Percentiles rank a stretch among this genome's conserved stretches.
phyloP scores from a whole-genome alignment of 2,329 filamentous ascomycete species.

The Cadophora gregata region DNA sequence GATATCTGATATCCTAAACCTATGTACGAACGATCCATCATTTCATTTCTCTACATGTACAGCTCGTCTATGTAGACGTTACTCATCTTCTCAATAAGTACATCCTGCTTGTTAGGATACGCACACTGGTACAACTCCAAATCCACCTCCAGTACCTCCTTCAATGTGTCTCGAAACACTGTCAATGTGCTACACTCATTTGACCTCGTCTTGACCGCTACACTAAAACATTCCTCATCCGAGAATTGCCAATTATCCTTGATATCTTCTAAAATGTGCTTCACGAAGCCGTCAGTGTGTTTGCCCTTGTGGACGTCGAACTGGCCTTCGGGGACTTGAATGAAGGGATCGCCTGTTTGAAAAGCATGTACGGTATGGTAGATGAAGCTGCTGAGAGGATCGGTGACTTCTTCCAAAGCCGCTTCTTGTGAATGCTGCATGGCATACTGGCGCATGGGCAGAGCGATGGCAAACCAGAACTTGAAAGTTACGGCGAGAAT shows the following conservation, averaged over 20 bases:
- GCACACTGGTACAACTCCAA: conserved; percentile 12
- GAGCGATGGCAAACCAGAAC: conserved; percentile 38
- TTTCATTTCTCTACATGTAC: conserved; percentile 6
- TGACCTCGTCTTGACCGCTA: conserved; percentile 22
- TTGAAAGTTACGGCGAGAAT: conserved; percentile 31
- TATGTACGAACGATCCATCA: not conserved
- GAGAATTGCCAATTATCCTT: conserved; percentile 26
- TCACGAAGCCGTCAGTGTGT: conserved; percentile 20
- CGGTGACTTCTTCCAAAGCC: conserved; percentile 24
- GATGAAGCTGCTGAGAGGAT: conserved; percentile 30
- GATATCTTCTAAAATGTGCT: conserved; percentile 21
- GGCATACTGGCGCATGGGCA: conserved; percentile 31
- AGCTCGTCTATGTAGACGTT: conserved; percentile 16
- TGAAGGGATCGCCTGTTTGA: conserved; percentile 4
- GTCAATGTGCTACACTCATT: conserved; percentile 20
- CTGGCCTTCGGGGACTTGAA: conserved; percentile 18
- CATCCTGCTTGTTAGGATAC: conserved; percentile 16
- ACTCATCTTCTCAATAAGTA: not conserved
- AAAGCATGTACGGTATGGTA: conserved; percentile 21
- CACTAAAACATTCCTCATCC: conserved; percentile 11
- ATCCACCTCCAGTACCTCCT: conserved; percentile 19
- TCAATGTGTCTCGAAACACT: conserved; percentile 9
- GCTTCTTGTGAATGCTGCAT: conserved; percentile 14
- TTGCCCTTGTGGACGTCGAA: conserved; percentile 20
- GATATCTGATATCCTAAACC: not conserved